Percentiles rank a stretch among this genome's conserved stretches.
These are phyloP conservation scores for Limonium bicolor DNA, from an alignment of 148 eudicot genomes.

Conservation along the genomic window DNA sequence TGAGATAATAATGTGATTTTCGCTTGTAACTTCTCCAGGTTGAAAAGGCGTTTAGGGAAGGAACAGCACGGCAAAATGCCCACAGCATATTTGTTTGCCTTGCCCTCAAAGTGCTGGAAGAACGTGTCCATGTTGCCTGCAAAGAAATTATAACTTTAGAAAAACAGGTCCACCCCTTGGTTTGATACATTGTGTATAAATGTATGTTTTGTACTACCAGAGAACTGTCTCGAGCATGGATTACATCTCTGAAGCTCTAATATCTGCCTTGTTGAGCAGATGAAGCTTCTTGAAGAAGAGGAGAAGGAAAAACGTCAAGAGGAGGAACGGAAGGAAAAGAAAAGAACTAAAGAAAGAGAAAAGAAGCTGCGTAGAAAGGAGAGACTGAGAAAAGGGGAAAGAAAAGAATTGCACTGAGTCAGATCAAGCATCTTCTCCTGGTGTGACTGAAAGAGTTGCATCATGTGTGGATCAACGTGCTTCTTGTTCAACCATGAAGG, in stretches of 20 bases:
- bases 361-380: constrained; percentile 92
- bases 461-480: too few species aligned
- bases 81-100: constrained; percentile 96
- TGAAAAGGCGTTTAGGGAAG: constrained; percentile 98
- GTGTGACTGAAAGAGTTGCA: too few species aligned
- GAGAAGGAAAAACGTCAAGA: constrained; percentile 93
- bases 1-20: too few species aligned
- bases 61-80: constrained; percentile 96
- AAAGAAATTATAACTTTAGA: constrained; percentile 88
- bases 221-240: background rate
- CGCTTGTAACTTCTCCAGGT: constrained; percentile 38
- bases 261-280: constrained; percentile 17
- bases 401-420: constrained; percentile 38
- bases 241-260: constrained; percentile 5
- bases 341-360: constrained; percentile 82
- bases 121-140: constrained; percentile 88
- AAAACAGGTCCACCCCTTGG: constrained; percentile 51
- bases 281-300: constrained; percentile 96
- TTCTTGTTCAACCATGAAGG: constrained; percentile 26
- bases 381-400: constrained; percentile 77
- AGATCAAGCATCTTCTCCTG: constrained; percentile 19
- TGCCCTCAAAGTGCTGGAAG: constrained; percentile 81
- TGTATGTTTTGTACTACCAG: background rate
- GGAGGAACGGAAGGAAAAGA: constrained; percentile 87
- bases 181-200: background rate